These are phyloP conservation scores for Penicillium lividum DNA, from an alignment of 495 filamentous ascomycete genomes.

Conservation along the genomic window DNA sequence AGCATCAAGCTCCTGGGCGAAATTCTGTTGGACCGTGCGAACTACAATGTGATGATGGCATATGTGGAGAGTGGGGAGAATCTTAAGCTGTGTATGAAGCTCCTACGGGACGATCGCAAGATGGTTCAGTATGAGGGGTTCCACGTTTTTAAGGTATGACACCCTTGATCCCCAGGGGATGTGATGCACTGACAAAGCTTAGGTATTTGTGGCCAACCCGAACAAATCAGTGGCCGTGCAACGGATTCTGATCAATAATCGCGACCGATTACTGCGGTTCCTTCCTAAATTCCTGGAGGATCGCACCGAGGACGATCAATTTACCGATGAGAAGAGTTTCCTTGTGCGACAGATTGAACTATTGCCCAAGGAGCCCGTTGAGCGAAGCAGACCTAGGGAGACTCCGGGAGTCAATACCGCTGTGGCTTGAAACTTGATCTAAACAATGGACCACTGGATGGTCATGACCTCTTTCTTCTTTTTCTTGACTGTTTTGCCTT, in stretches of 20 bases:
- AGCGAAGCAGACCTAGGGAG: slow-evolving; percentile 39
- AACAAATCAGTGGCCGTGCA: slow-evolving; percentile 94
- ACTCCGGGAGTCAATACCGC: slow-evolving; percentile 39
- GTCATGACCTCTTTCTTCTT: slow-evolving; percentile 5
- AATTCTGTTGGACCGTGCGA: slow-evolving; percentile 88
- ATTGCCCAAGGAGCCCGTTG: slow-evolving; percentile 67
- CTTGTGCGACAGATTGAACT: slow-evolving; percentile 90
- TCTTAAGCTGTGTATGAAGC: slow-evolving; percentile 96
- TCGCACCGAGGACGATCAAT: slow-evolving; percentile 95
- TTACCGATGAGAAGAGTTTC: slow-evolving; percentile 96
- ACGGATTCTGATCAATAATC: slow-evolving; percentile 92
- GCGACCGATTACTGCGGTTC: slow-evolving; percentile 85
- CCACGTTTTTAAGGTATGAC: slow-evolving; percentile 90
- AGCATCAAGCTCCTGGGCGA: slow-evolving; percentile 97
- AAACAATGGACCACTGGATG: slow-evolving; percentile 18
- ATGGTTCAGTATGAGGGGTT: slow-evolving; percentile 99
- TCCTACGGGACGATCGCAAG: slow-evolving; percentile 88
- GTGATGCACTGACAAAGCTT: slow-evolving; percentile 22
- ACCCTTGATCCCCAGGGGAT: background rate
- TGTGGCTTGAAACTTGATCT: slow-evolving; percentile 25
- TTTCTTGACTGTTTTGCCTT: slow-evolving; percentile 1
- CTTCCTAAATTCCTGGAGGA: slow-evolving; percentile 91
- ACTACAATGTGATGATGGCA: slow-evolving; percentile 96
- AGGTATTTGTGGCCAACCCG: slow-evolving; percentile 97
- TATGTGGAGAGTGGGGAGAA: slow-evolving; percentile 96